Conservation (phyloP, 169 alveolate genomes). For the Fabrea salina region DNA sequence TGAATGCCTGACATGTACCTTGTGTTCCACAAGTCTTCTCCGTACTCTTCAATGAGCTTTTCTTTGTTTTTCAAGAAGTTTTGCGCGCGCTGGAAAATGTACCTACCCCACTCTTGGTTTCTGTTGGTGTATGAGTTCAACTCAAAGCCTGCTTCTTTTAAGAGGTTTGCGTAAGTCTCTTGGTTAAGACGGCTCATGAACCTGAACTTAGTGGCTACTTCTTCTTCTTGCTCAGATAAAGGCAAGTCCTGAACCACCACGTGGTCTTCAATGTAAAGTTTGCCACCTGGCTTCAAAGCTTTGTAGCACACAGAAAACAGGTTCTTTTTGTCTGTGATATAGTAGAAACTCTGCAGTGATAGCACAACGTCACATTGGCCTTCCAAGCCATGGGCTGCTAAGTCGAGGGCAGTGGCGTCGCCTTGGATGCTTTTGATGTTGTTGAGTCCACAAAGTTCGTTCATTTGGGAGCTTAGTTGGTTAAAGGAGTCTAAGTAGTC, state of each 20-base stretch:
- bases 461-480: background rate
- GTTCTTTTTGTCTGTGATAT: background rate
- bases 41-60: background rate
- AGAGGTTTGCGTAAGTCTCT: background rate
- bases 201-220: background rate
- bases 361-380: background rate
- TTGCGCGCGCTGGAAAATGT: background rate
- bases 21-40: conserved; percentile 21
- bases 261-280: conserved; percentile 10
- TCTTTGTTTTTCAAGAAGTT: conserved; percentile 3
- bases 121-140: background rate
- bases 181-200: background rate
- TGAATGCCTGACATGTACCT: background rate
- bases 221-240: background rate
- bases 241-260: background rate
- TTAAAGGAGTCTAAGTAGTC: background rate
- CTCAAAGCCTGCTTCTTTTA: conserved; percentile 10
- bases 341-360: background rate
- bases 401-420: background rate
- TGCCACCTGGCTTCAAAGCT: conserved; percentile 1
- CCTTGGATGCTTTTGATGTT: background rate
- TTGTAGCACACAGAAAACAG: background rate
- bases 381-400: background rate
- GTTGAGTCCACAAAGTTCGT: background rate
- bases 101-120: conserved; percentile 11